phyloP scores from a whole-genome alignment of 306 rosid genomes.

The Rosa multiflora region DNA sequence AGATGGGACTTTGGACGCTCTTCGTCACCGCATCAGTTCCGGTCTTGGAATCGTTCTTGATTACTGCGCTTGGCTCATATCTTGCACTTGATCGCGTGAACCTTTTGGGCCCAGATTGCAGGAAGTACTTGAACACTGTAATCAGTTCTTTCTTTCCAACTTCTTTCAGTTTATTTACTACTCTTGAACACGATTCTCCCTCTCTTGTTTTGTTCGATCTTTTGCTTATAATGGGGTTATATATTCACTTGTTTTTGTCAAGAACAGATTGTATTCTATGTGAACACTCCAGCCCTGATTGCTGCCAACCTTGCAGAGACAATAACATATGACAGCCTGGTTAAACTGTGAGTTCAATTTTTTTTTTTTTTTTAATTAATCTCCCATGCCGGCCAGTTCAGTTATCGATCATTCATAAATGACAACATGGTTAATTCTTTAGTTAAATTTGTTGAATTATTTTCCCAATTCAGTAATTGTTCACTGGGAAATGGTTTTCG shows the following conservation, averaged over 20 bases:
- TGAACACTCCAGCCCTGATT: constrained; percentile 49
- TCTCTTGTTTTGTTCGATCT: background rate
- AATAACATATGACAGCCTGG: constrained; percentile 40
- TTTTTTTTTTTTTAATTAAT: background rate
- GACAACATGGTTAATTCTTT: background rate
- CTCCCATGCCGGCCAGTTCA: background rate
- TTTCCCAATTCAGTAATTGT: background rate
- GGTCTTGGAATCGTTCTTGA: constrained; percentile 45
- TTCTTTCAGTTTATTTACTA: too few species aligned
- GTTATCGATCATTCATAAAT: too few species aligned
- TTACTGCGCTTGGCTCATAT: constrained; percentile 48
- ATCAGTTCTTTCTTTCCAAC: too few species aligned
- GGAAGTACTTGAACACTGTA: constrained; percentile 48
- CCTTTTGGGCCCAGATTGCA: constrained; percentile 40
- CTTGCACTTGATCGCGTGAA: constrained; percentile 47
- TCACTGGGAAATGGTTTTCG: too few species aligned
- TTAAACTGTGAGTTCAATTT: constrained; percentile 39
- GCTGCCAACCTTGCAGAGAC: constrained; percentile 42
- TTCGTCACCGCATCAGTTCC: constrained; percentile 54
- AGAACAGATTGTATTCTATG: constrained; percentile 45
- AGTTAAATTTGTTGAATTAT: background rate
- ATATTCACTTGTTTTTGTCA: background rate
- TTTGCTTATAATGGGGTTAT: too few species aligned
- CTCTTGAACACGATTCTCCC: background rate
- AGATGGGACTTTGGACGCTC: constrained; percentile 42